These are phyloP conservation scores for Paecilomyces sp. DNA, from an alignment of 2,329 filamentous ascomycete species.

Conservation along the genomic window DNA sequence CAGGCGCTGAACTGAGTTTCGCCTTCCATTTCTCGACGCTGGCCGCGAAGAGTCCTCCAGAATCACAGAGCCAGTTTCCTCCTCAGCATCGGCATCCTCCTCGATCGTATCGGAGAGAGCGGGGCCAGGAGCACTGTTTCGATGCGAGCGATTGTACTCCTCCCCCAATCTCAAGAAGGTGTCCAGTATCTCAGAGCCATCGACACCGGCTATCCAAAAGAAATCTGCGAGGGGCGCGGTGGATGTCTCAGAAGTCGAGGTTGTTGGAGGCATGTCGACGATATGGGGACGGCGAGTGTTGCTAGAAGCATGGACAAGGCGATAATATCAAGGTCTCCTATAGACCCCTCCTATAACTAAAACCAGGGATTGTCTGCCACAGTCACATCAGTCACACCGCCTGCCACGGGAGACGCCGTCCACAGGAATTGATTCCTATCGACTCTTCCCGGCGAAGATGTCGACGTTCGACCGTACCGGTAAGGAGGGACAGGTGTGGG, in stretches of 20 bases:
- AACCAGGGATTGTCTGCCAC: neutral
- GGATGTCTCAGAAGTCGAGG: conserved; percentile 31
- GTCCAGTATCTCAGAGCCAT: conserved; percentile 39
- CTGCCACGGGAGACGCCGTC: neutral
- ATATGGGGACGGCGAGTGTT: conserved; percentile 9
- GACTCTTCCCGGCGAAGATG: neutral
- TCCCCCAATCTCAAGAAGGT: conserved; percentile 36
- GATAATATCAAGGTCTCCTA: conserved; percentile 6
- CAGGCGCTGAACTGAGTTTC: conserved; percentile 34
- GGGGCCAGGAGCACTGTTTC: conserved; percentile 26
- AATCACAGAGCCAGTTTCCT: conserved; percentile 29
- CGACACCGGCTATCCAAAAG: conserved; percentile 55
- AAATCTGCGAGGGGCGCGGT: conserved; percentile 56
- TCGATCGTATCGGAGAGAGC: conserved; percentile 52
- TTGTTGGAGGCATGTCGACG: conserved; percentile 24
- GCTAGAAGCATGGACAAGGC: conserved; percentile 11
- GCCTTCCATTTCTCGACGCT: conserved; percentile 26
- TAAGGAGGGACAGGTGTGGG: neutral
- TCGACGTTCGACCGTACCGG: neutral
- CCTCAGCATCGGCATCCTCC: conserved; percentile 52
- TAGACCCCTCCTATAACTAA: neutral
- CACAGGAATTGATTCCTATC: neutral
- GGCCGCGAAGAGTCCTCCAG: conserved; percentile 31
- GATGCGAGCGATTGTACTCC: conserved; percentile 30
- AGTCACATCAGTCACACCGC: neutral